Percentiles rank a stretch among this genome's conserved stretches.
Evolutionary conservation across 129 eudicot species (phyloP).

Genomic region (Deinandra increscens): DNA sequence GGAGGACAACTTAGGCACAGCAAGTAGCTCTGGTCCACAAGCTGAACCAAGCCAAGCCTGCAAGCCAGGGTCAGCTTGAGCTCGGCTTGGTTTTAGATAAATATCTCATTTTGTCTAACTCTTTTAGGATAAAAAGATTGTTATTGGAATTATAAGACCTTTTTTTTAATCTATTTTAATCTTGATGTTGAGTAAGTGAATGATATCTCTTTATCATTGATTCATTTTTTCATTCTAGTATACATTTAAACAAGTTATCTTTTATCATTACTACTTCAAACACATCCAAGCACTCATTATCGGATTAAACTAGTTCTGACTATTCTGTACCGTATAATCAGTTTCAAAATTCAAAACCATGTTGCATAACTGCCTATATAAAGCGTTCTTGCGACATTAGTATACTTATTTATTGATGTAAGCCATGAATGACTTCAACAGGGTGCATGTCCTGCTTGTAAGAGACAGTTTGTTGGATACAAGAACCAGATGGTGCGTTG

Average conservation of each 20-base stretch:
- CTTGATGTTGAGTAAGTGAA: too few relatives aligned
- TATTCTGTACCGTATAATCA: neutral
- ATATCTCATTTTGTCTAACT: too few relatives aligned
- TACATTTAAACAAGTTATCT: neutral
- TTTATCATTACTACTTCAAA: neutral
- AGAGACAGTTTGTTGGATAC: conserved; percentile 69
- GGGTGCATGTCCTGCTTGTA: conserved; percentile 95
- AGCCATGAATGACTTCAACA: conserved; percentile 25
- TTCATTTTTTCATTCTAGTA: neutral
- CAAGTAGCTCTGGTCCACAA: too few relatives aligned
- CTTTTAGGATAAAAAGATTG: too few relatives aligned
- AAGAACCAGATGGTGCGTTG: conserved; percentile 75
- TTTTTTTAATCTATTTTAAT: too few relatives aligned
- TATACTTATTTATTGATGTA: neutral
- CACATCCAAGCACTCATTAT: neutral
- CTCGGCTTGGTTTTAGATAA: too few relatives aligned
- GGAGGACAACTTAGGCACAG: too few relatives aligned
- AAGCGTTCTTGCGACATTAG: neutral
- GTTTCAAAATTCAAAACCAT: neutral
- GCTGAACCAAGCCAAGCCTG: too few relatives aligned
- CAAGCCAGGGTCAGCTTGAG: too few relatives aligned
- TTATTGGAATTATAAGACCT: too few relatives aligned
- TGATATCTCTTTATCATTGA: too few relatives aligned
- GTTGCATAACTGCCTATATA: neutral
- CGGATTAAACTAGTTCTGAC: too few relatives aligned